Evolutionary conservation across 1,284 basidiomycete genomes (phyloP).

Genomic region (Xerocomus subilludens): DNA sequence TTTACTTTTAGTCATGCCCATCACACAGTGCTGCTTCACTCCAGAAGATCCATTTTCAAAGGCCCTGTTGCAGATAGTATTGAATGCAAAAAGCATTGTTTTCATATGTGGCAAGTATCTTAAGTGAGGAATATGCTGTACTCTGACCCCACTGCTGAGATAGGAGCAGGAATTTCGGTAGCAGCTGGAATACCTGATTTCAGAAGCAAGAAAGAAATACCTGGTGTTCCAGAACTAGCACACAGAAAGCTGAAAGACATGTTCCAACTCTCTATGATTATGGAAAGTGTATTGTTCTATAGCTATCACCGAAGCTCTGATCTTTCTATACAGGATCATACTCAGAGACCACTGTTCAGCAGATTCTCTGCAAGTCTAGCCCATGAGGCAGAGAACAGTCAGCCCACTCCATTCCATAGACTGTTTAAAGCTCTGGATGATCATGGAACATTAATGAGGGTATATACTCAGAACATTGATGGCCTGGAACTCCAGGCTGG

Average conservation of each 20-base stretch:
- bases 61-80: too few relatives aligned
- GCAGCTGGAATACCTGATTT: conserved; percentile 29
- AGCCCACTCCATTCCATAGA: conserved; percentile 31
- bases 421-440: conserved; percentile 30
- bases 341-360: background rate
- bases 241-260: conserved; percentile 29
- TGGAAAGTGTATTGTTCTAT: background rate
- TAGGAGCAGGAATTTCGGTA: conserved; percentile 26
- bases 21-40: too few relatives aligned
- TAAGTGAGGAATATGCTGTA: too few relatives aligned
- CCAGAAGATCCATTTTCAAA: too few relatives aligned
- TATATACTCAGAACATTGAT: conserved; percentile 38
- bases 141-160: too few relatives aligned
- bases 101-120: too few relatives aligned
- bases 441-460: background rate
- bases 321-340: conserved; percentile 1
- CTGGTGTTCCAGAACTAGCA: conserved; percentile 1
- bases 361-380: conserved; percentile 12
- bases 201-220: conserved; percentile 19
- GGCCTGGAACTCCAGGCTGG: conserved; percentile 29
- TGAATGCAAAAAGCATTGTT: too few relatives aligned
- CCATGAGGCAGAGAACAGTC: background rate
- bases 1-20: too few relatives aligned
- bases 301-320: background rate
- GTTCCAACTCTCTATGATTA: conserved; percentile 29